These are phyloP conservation scores for Termitomyces sp. DNA, from an alignment of 768 basidiomycete species.

Conservation along the genomic window DNA sequence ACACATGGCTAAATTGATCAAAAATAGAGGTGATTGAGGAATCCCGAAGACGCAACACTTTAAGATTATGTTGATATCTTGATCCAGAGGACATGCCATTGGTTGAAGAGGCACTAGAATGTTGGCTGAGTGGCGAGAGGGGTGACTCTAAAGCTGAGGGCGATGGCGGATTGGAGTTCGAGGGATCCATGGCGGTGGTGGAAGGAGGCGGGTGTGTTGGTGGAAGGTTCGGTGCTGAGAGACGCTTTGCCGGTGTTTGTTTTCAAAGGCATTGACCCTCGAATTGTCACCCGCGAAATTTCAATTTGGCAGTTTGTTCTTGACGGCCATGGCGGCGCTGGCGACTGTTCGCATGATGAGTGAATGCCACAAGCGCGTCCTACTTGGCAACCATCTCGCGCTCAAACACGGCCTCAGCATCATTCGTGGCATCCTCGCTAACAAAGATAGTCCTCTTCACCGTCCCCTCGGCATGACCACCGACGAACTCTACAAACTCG, in stretches of 20 bases:
- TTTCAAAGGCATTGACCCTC: background rate
- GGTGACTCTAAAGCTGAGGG: slow-evolving; percentile 7
- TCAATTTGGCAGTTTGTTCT: background rate
- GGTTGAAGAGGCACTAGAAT: slow-evolving; percentile 16
- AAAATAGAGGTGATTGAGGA: slow-evolving; percentile 75
- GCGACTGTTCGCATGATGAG: background rate
- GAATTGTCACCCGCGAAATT: slow-evolving; percentile 8
- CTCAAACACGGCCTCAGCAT: slow-evolving; percentile 19
- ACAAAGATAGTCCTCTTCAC: slow-evolving; percentile 16
- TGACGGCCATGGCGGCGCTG: background rate
- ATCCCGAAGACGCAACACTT: slow-evolving; percentile 72
- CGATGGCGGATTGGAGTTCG: slow-evolving; percentile 19
- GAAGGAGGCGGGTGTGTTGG: slow-evolving; percentile 2
- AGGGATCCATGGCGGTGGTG: slow-evolving; percentile 23
- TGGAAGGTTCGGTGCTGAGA: background rate
- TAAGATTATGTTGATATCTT: slow-evolving; percentile 73
- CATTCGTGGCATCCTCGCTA: slow-evolving; percentile 25
- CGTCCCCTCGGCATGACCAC: slow-evolving; percentile 24
- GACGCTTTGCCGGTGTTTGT: slow-evolving; percentile 7
- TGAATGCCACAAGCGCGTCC: slow-evolving; percentile 1
- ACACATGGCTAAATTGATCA: slow-evolving; percentile 86
- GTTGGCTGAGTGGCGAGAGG: slow-evolving; percentile 5
- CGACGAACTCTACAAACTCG: slow-evolving; percentile 31
- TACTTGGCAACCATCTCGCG: slow-evolving; percentile 10
- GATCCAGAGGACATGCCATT: slow-evolving; percentile 59